Conservation (phyloP, 306 rosid genomes). For the Nissolia schottii region DNA sequence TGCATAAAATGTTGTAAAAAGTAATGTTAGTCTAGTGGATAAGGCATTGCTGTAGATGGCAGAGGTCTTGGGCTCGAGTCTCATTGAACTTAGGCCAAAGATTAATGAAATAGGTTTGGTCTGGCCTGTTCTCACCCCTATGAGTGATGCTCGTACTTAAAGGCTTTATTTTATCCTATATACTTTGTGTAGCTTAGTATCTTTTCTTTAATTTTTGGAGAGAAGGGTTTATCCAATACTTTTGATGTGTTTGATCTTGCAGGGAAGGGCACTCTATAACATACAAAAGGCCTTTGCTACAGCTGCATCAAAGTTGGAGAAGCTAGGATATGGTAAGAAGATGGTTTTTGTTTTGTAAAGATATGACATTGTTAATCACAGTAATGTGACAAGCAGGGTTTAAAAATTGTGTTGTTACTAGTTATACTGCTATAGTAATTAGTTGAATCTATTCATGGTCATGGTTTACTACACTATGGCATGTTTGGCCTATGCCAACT, state of each 20-base stretch:
- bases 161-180: neutral
- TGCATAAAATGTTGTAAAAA: no score
- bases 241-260: slow-evolving; percentile 28
- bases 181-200: neutral
- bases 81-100: no score
- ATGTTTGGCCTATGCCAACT: no score
- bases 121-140: no score
- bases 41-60: no score
- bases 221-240: slow-evolving; percentile 21
- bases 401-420: neutral
- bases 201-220: neutral
- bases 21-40: no score
- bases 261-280: slow-evolving; percentile 83
- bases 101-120: no score
- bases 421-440: neutral
- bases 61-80: no score
- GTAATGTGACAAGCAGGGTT: neutral
- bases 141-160: neutral
- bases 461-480: no score
- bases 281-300: slow-evolving; percentile 83
- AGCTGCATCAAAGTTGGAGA: slow-evolving; percentile 92
- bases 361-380: no score
- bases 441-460: no score
- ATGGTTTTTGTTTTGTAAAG: neutral
- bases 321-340: slow-evolving; percentile 73